These are phyloP conservation scores for Hortiboletus rubellus DNA, from an alignment of 1,284 basidiomycete species.

Conservation along the genomic window DNA sequence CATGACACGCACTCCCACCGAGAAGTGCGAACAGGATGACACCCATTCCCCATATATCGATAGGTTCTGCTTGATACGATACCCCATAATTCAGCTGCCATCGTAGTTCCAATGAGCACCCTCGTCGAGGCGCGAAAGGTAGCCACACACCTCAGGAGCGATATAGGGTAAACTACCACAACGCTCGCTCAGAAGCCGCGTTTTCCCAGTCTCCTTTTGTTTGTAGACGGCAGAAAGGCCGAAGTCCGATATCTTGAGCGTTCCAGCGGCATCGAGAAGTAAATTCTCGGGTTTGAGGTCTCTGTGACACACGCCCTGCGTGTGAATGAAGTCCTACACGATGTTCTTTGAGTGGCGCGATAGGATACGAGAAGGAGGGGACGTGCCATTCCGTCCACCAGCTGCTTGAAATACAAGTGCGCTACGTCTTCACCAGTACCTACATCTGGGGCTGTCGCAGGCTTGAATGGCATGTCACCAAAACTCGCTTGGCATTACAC, in stretches of 20 bases:
- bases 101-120: background rate
- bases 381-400: slow-evolving; percentile 78
- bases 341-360: slow-evolving; percentile 9
- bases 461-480: background rate
- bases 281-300: slow-evolving; percentile 98
- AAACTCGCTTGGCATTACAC: slow-evolving; percentile 14
- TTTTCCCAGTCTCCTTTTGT: slow-evolving; percentile 82
- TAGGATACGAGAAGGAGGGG: background rate
- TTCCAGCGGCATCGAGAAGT: slow-evolving; percentile 76
- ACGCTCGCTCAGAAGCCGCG: slow-evolving; percentile 68
- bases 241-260: slow-evolving; percentile 93
- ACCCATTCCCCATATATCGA: slow-evolving; percentile 95
- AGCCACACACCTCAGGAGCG: slow-evolving; percentile 76
- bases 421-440: slow-evolving; percentile 88
- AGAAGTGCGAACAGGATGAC: slow-evolving; percentile 95
- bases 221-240: slow-evolving; percentile 92
- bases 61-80: slow-evolving; percentile 86
- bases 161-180: slow-evolving; percentile 97
- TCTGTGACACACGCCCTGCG: slow-evolving; percentile 90
- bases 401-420: slow-evolving; percentile 89
- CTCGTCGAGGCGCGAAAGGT: background rate
- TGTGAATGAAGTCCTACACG: slow-evolving; percentile 77
- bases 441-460: slow-evolving; percentile 61
- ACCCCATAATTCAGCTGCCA: slow-evolving; percentile 49
- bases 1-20: slow-evolving; percentile 74